Conservation (phyloP, 306 rosid species). For the Gillenia trifoliata region DNA sequence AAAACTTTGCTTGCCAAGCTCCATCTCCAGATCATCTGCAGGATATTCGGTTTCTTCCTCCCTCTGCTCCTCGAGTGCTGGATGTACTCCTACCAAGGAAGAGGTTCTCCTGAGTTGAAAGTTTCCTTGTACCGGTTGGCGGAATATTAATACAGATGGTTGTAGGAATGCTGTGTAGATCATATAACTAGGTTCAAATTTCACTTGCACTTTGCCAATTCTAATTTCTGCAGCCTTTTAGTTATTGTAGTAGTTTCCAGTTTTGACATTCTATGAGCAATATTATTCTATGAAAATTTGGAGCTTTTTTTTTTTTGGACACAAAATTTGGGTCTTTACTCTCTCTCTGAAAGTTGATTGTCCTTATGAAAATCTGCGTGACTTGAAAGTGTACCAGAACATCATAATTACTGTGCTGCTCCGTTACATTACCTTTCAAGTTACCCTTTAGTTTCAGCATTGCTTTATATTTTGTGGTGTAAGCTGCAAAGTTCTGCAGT, state of each 20-base stretch:
- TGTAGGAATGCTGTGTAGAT: neutral
- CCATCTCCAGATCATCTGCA: neutral
- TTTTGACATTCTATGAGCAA: neutral
- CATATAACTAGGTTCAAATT: neutral
- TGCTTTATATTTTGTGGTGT: neutral
- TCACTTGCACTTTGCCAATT: neutral
- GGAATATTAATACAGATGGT: neutral
- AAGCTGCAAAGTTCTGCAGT: neutral
- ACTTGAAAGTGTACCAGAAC: slow-evolving; percentile 1
- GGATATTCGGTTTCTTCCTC: neutral
- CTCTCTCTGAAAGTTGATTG: neutral
- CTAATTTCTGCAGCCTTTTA: neutral
- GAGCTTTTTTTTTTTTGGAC: neutral
- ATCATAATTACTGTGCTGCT: neutral
- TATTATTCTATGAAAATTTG: neutral
- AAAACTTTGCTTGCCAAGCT: neutral
- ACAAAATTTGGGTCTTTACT: neutral
- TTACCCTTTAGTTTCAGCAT: neutral
- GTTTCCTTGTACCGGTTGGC: no score
- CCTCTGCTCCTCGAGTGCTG: neutral
- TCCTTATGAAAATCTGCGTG: neutral
- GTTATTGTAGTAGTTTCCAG: neutral
- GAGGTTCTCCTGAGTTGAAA: neutral
- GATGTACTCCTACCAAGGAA: neutral
- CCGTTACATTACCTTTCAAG: slow-evolving; percentile 1